Evolutionary conservation across 2,329 filamentous ascomycete genomes (phyloP), one percentile per base, ranked within the genome.

Genomic region (Fusarium sp.): DNA sequence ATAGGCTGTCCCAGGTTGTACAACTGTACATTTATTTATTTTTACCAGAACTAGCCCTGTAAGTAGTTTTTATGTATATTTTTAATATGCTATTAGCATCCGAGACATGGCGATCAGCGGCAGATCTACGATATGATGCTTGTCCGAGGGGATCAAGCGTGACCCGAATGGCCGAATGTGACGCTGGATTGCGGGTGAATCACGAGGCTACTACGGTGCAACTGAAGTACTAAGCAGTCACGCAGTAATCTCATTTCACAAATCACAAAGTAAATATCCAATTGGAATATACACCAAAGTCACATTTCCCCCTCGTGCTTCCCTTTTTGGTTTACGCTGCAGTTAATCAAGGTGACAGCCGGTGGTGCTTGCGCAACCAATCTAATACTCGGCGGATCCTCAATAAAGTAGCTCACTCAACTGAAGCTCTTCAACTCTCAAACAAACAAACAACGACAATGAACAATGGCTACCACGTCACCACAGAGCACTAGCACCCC

Each of bases 401-500:
- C 33, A 22, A 40, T 48, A 50, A 69, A 40, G 18, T 34, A 44
- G n/a, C 52, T 66, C 49, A 44, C 49, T 48, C 46, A 61, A 40
- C 55, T 55, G 15, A 34, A 59, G 28, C 36, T 53, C 43, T 40
- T 54, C 36, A n/a, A 57, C 31, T 38, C 36, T 55, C 48, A 49
- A 33, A 54, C 36, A 28, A 33, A 33, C 31, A 17, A 36, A 57
- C 36, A 52, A 51, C 49, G 55, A 65, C 60, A 60, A 68, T 72
- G 56, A 63, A 65, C 44, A 34, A 75, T 75, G 73, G 53, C 70
- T 14, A 54, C 73, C 43, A 46, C 72, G 42, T 71, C 72, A 55
- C 67, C 72, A 20, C 71, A 69, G 31, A 69, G 56, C 34, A 83
- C 83, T 24, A 70, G 58, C 43, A 84, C 83, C 18, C 81, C 83